Base-by-base conservation (phyloP, 768 basidiomycete species). In the Clitopilus hobsonii region DNA sequence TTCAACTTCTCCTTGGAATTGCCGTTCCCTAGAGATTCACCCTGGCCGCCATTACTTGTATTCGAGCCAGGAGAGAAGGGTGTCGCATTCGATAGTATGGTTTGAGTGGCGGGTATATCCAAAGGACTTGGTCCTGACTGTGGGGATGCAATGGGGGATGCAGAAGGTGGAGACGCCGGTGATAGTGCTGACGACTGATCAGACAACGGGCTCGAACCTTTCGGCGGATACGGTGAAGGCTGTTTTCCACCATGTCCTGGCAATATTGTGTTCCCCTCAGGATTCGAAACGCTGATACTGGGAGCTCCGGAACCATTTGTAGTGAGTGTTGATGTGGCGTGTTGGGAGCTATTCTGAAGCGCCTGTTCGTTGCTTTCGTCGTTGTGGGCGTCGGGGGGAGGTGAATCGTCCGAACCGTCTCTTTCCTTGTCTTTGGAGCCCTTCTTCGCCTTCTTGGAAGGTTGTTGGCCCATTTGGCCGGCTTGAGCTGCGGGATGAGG, bases 371-470 rank as follows among this genome's bases (percentile, higher is more conserved):
- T 61, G 57, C 63, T 54, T 50, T 79, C 78, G 58, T 82, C 78
- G 30, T 68, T 61, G 27, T 70, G 63, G 22, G 71, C 59, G 60
- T 81, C 80, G 49, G 73, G 69, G 26, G 71, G 60, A 38, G 70
- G 58, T 41, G 64, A 63, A 54, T 76, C 75, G 47, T 70, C 64
- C 53, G 70, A 62, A 38, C 60, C 63, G 49, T 86, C 81, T 66
- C 75, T 81, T 61, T 84, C 86, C 71, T 83, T 84, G 69, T 90
- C 89, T 71, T 84, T 89, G 55, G 73, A 70, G 52, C 73, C 70
- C 73, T 86, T 89, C 79, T 82, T 88, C 62, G 81, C 72, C 80
- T 86, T 90, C 79, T 88, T 91, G 61, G 89, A 91, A 65, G 85
- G 82, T 74, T 88, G 86, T 69, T 91, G 89, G 74, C 90, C 89